Base-by-base conservation (phyloP, 495 filamentous ascomycete species). In the Aspergillus bertholletiae region DNA sequence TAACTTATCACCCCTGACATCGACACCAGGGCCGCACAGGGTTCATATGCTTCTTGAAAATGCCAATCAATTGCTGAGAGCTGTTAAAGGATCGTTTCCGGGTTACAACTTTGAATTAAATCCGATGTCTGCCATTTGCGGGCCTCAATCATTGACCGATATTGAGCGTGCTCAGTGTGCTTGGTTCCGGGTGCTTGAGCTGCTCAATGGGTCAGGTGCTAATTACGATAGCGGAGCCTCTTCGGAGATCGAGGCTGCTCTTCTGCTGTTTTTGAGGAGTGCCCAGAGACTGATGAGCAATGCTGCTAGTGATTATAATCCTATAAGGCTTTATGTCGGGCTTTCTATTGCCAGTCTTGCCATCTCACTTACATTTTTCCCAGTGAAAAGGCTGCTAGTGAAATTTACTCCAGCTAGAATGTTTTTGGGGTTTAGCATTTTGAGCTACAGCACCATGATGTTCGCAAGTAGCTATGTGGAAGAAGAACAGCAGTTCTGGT, bases 401-500 rank as follows among this genome's bases (percentile, higher is more conserved):
- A 63, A 41, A 13, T 56, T 58, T 17, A 55, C 27, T 17, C 58
- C 59, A 46, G 43, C 72, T 1, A 65, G 69, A 1, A 20, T 59
- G 1, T 74, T 77, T 48, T 57, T 75, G 48, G 32, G 60, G 5
- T 49, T 70, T n/a, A 63, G 63, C 52, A 53, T 82, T 1, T 8
- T 86, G 1, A 64, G 81, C 0, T 96, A 96, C 66, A 83, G 85
- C 9, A 66, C 80, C 27, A 92, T 96, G 87, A 97, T 97, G 91
- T 97, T 97, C 71, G 92, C 92, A 26, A 96, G 89, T 67, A 96
- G 92, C 66, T 97, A 91, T 64, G 90, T 99, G 22, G 94, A 99
- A 65, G 94, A 99, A 69, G 94, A 99, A 65, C 94, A 97, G 22
- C 88, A 97, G 57, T 96, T 96, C 69, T 99, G 94, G 94, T 97